Evolutionary conservation across 805 yeast genomes (phyloP).

Genomic region (Lipomyces yamanashiensis): DNA sequence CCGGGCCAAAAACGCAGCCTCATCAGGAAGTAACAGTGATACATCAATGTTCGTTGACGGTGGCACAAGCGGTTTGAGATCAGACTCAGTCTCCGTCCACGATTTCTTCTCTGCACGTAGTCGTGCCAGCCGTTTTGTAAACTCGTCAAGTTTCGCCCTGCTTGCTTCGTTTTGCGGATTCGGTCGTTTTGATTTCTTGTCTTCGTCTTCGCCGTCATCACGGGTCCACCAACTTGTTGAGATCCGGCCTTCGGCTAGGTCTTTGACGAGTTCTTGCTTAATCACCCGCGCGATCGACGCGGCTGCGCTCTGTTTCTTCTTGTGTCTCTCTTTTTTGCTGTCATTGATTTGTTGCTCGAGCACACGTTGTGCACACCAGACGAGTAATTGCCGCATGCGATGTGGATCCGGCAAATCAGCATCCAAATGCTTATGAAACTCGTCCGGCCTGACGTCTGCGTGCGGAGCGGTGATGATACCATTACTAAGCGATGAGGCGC

Average conservation of each 20-base stretch:
- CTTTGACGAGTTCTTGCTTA: slow-evolving; percentile 64
- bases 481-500: slow-evolving; percentile 75
- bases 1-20: slow-evolving; percentile 45
- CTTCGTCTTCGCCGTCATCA: slow-evolving; percentile 39
- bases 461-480: slow-evolving; percentile 74
- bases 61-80: slow-evolving; percentile 25
- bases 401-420: slow-evolving; percentile 70
- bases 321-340: slow-evolving; percentile 1
- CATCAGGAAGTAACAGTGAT: slow-evolving; percentile 31
- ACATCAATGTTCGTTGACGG: slow-evolving; percentile 33
- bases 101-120: slow-evolving; percentile 32
- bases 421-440: slow-evolving; percentile 65
- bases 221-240: slow-evolving; percentile 71
- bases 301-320: slow-evolving; percentile 7
- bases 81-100: slow-evolving; percentile 27
- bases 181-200: slow-evolving; percentile 45
- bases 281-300: slow-evolving; percentile 57
- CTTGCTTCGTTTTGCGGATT: slow-evolving; percentile 66
- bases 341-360: slow-evolving; percentile 42
- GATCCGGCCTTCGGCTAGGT: slow-evolving; percentile 62
- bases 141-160: slow-evolving; percentile 52
- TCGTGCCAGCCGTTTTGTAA: slow-evolving; percentile 51
- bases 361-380: slow-evolving; percentile 68
- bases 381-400: slow-evolving; percentile 67
- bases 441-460: slow-evolving; percentile 57